Evolutionary conservation across 108 stramenopile species (phyloP), one percentile per base, ranked within the genome.

Genomic region (Cylindrotheca closterium): DNA sequence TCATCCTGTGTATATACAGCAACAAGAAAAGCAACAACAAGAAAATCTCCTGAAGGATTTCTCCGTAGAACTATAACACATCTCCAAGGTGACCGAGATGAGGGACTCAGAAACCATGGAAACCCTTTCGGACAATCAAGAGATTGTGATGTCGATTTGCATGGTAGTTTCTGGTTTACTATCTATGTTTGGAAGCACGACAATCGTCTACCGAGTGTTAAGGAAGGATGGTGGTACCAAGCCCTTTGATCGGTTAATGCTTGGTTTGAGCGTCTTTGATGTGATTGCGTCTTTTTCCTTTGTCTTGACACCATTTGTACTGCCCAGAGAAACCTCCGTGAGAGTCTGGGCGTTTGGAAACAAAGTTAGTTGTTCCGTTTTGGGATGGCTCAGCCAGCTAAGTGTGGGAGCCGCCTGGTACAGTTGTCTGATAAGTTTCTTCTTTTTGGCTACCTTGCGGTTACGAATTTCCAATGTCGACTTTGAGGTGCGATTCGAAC

Each of bases 321-420:
- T 52, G 24, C 70, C 70, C 4, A 32, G 51, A 1, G 30, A 18
- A 10, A 33, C 68, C 3, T 24, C 22, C 21, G 30, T 12, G 47
- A 31, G 60, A 8, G 53, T 70, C n/a, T 59, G 60, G 60, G 74
- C 74, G 1, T 21, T 47, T 1, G 74, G 74, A 2, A 69, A 21
- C 1, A 15, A 52, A 2, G 55, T 60, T 10, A 69, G 66, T 8
- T 75, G 74, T 47, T 32, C 61, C 17, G n/a, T 65, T 8, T 25
- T 42, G 8, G 74, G 67, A 22, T 62, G 60, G n/a, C 31, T 75
- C 22, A 22, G 18, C 8, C 60, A 75, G 12, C 18, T 68, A 5
- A 4, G 34, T 7, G 7, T 75, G 18, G 29, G 62, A 1, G 61
- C 34, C 27, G 27, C 53, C 5, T 52, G 29, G 21, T 77, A 77